These are phyloP conservation scores for Chlamydomonas incerta DNA, from an alignment of 139 green algal species.

Conservation along the genomic window DNA sequence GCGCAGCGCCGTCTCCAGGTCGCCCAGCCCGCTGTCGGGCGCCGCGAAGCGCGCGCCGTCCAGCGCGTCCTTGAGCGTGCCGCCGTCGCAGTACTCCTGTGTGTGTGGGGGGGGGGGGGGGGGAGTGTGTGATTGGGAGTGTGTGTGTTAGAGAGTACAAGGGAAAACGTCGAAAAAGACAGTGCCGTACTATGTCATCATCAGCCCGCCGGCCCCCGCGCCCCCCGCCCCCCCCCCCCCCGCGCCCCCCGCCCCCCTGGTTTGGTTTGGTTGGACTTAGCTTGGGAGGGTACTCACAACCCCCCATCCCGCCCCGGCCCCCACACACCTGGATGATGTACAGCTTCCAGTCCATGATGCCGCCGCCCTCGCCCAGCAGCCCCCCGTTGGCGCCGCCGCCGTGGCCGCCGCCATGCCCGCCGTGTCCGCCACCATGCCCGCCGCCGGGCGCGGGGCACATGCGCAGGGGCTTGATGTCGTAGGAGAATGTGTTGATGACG, in stretches of 20 bases:
- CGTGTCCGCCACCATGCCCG: neutral
- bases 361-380: neutral
- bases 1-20: constrained; percentile 7
- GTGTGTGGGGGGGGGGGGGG: neutral
- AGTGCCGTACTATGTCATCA: too few species aligned
- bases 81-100: constrained; percentile 44
- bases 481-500: constrained; percentile 59
- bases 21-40: neutral
- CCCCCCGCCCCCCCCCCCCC: too few species aligned
- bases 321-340: constrained; percentile 61
- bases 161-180: too few species aligned
- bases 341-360: constrained; percentile 54
- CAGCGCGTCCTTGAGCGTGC: constrained; percentile 32
- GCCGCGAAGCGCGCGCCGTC: constrained; percentile 12
- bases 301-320: too few species aligned
- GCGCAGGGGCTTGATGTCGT: constrained; percentile 48
- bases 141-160: too few species aligned
- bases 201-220: too few species aligned
- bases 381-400: neutral
- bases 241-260: too few species aligned
- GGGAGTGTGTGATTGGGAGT: too few species aligned
- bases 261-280: too few species aligned
- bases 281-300: too few species aligned
- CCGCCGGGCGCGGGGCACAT: constrained; percentile 5
- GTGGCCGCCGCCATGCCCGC: neutral